Percentiles rank a stretch among this genome's conserved stretches.
Evolutionary conservation across 192 early-diverging fungal species (phyloP).

Genomic region (Podila minutissima): DNA sequence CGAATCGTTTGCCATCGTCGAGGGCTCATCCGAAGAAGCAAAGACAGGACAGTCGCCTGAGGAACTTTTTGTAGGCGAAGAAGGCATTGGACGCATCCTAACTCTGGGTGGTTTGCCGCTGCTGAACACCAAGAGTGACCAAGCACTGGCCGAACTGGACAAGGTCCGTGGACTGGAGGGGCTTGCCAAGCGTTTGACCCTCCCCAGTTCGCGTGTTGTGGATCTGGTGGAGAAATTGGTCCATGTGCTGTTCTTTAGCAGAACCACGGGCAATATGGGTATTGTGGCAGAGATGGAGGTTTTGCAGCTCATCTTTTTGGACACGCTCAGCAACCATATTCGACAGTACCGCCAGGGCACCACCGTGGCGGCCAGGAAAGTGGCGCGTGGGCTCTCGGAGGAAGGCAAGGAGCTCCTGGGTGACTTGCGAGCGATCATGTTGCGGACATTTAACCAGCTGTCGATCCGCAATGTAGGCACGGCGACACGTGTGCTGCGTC

Average conservation of each 20-base stretch:
- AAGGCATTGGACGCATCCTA: constrained; percentile 58
- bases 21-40: not conserved
- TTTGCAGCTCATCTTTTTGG: constrained; percentile 52
- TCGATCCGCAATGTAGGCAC: not conserved
- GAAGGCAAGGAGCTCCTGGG: constrained; percentile 32
- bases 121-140: constrained; percentile 8
- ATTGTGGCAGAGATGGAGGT: constrained; percentile 30
- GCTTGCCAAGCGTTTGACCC: constrained; percentile 49
- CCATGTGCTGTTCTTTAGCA: constrained; percentile 28
- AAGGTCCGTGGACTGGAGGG: constrained; percentile 59
- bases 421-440: constrained; percentile 20
- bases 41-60: constrained; percentile 12
- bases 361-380: not conserved
- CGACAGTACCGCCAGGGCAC: constrained; percentile 11
- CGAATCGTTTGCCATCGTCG: not conserved
- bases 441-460: constrained; percentile 23
- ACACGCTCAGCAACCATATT: constrained; percentile 45
- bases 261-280: not conserved
- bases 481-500: constrained; percentile 21
- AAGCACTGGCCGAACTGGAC: constrained; percentile 19
- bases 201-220: constrained; percentile 48
- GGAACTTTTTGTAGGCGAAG: constrained; percentile 50
- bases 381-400: constrained; percentile 1
- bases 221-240: constrained; percentile 45
- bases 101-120: constrained; percentile 54